These are phyloP conservation scores for Lupinus albus DNA, from an alignment of 306 rosid species.

Conservation along the genomic window DNA sequence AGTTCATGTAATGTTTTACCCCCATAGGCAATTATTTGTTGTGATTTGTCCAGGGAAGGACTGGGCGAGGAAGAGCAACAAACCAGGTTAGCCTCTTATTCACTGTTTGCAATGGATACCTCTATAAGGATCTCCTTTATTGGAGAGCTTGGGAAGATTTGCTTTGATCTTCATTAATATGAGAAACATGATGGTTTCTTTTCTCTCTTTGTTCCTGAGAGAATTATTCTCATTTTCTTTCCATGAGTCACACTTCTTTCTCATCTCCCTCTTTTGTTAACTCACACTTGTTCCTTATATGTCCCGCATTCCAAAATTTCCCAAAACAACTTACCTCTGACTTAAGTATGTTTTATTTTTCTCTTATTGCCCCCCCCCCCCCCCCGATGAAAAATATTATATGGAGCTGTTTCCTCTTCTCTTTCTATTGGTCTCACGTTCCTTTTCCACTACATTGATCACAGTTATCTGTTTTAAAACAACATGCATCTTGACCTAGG, in stretches of 20 bases:
- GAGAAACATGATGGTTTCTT: slow-evolving; percentile 10
- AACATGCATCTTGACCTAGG: slow-evolving; percentile 15
- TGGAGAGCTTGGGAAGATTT: slow-evolving; percentile 38
- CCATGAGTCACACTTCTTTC: slow-evolving; percentile 1
- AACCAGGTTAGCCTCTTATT: slow-evolving; percentile 47
- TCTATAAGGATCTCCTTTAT: slow-evolving; percentile 39
- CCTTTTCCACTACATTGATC: slow-evolving; percentile 30
- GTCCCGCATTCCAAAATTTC: slow-evolving; percentile 8
- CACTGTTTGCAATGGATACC: slow-evolving; percentile 38
- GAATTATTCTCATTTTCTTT: slow-evolving; percentile 25
- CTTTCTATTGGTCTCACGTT: slow-evolving; percentile 18
- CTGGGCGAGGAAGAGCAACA: slow-evolving; percentile 57
- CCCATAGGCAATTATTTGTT: slow-evolving; percentile 49
- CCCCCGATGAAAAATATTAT: not conserved
- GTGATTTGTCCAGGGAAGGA: slow-evolving; percentile 60
- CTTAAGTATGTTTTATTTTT: not conserved
- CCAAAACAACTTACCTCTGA: slow-evolving; percentile 2
- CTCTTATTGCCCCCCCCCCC: not conserved
- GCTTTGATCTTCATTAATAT: slow-evolving; percentile 26
- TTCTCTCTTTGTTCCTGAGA: slow-evolving; percentile 43
- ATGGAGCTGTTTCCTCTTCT: slow-evolving; percentile 4
- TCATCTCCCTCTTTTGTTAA: slow-evolving; percentile 6
- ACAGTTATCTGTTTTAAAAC: slow-evolving; percentile 1
- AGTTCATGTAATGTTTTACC: slow-evolving; percentile 37
- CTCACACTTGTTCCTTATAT: not conserved